Evolutionary conservation across 106 monocot species (phyloP), one percentile per base, ranked within the genome.

Genomic region (Xerophyta viscosa): DNA sequence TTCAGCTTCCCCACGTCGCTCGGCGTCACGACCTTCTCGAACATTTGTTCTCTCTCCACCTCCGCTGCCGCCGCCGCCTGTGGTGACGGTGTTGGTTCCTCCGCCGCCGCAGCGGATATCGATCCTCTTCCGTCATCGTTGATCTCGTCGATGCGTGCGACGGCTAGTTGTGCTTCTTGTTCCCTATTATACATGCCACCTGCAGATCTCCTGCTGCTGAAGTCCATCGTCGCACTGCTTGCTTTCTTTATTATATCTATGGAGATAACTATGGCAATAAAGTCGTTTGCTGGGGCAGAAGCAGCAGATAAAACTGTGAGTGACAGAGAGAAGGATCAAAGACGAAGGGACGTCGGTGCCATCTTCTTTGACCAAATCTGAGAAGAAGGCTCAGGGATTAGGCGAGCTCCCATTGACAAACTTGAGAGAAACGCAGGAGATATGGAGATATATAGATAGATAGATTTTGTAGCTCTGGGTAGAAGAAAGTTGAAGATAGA

Each of bases 1-100:
- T 92, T 92, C 1, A 92, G 87, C 70, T 92, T 92, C 3, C 92
- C 92, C 3, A 92, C 92, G 57, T 92, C 92, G 68, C 87, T 87
- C 23, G 87, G 92, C 2, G 92, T 92, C 12, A 92, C 92, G 0
- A 92, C 76, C 61, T 92, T 92, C 53, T 92, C 87, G 58, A 92
- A 92, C 86, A 92, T 86, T 65, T 87, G 87, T 50, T 92, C 92
- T 56, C 71, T 87, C 54, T 92, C 83, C 2, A 92, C 63, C 5
- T 33, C 28, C 12, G 25, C 8, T 19, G 36, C 21, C 0, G 46
- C 20, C 4, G 42, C 37, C 28, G 42, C 22, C 13, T 30, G 9
- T 23, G 41, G n/a, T 3, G 39, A 39, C 39, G 39, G 39, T 7
- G 39, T 39, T 39, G 2, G 1, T 39, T 10, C 39, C 15, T 39